A percentile compares a stretch with the other conserved stretches of the same genome.
Conservation (phyloP, 2,329 filamentous ascomycete species). For the Neospermospora avenae region DNA sequence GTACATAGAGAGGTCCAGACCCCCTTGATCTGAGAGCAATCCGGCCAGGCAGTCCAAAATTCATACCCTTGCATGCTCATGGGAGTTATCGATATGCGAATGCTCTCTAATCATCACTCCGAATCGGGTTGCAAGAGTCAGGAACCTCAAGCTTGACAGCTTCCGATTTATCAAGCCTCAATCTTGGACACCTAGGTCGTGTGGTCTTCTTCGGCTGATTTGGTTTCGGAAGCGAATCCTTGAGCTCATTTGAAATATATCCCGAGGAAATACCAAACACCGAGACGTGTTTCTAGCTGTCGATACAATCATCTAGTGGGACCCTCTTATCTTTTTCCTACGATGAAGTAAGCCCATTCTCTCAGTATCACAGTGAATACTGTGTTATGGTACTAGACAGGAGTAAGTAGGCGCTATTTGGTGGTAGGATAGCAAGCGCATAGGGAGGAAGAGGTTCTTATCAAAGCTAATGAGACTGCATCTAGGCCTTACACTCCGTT, state of each 20-base stretch:
- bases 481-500: conserved; percentile 57
- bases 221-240: neutral
- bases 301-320: conserved; percentile 58
- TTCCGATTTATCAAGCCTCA: conserved; percentile 54
- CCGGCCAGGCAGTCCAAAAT: too few species aligned
- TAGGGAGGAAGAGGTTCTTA: conserved; percentile 53
- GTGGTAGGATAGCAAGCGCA: conserved; percentile 56
- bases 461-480: conserved; percentile 60
- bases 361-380: conserved; percentile 57
- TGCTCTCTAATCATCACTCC: conserved; percentile 38
- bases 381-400: conserved; percentile 38
- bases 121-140: conserved; percentile 43
- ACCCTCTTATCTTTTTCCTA: conserved; percentile 47
- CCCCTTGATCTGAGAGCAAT: too few species aligned
- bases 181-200: conserved; percentile 51
- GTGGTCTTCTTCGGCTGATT: neutral
- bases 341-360: conserved; percentile 56
- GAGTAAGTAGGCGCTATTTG: conserved; percentile 48
- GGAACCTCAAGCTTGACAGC: conserved; percentile 35
- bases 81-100: conserved; percentile 41
- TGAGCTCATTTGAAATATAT: neutral
- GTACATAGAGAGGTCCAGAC: too few species aligned
- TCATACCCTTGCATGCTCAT: conserved; percentile 30
- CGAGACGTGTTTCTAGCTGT: conserved; percentile 23
- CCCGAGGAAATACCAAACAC: neutral